Evolutionary conservation across 1,284 basidiomycete species (phyloP).

Genomic region (Pholiota adiposa): DNA sequence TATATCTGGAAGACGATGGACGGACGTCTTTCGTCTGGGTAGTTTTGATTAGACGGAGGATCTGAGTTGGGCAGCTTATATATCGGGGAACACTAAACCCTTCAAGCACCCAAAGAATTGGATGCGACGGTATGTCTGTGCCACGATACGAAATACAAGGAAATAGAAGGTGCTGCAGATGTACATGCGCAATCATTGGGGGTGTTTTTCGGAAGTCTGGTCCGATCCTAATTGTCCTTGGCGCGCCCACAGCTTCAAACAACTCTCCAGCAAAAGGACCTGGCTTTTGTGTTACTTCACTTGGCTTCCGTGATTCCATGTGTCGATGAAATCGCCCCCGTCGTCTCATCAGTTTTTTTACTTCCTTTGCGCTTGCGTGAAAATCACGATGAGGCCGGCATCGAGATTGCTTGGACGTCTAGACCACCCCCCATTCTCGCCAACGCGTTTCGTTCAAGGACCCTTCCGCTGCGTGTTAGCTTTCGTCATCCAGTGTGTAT

Average conservation of each 20-base stretch:
- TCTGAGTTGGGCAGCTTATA: background rate
- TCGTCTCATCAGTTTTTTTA: background rate
- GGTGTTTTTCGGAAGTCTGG: background rate
- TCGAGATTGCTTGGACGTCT: too few species aligned
- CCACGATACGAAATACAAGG: background rate
- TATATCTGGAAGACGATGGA: too few species aligned
- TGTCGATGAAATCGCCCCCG: background rate
- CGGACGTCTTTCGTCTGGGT: background rate
- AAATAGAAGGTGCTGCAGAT: background rate
- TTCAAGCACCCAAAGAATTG: background rate
- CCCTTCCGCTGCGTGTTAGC: too few species aligned
- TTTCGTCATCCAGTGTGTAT: too few species aligned
- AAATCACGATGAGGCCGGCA: too few species aligned
- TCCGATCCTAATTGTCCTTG: background rate
- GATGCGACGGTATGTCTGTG: background rate
- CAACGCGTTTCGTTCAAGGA: too few species aligned
- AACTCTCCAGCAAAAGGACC: background rate
- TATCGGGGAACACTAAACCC: background rate
- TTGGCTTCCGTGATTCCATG: background rate
- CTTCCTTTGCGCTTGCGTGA: too few species aligned
- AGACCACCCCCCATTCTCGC: too few species aligned
- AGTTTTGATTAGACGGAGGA: background rate
- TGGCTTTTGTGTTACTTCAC: background rate
- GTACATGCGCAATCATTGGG: background rate
- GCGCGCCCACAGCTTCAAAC: background rate